These are phyloP conservation scores for Paecilomyces niveus DNA, from an alignment of 2,329 filamentous ascomycete genomes.

Conservation along the genomic window DNA sequence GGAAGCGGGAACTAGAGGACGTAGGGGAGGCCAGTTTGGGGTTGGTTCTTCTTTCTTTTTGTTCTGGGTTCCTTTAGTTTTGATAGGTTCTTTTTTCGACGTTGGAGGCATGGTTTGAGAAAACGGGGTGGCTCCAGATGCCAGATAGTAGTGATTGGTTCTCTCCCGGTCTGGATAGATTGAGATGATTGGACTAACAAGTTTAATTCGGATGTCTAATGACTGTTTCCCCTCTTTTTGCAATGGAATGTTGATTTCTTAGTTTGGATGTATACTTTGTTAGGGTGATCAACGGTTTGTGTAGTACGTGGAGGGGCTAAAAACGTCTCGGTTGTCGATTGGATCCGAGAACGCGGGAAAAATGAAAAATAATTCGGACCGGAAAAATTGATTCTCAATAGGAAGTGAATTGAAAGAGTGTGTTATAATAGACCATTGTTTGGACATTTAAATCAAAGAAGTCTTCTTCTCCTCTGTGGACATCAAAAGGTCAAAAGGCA, in stretches of 20 bases:
- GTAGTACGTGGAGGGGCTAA: not conserved
- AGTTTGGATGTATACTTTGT: not conserved
- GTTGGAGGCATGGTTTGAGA: not conserved
- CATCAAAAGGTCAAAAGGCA: not conserved
- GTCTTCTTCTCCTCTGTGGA: not conserved
- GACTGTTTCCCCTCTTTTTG: not conserved
- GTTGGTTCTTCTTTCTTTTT: conserved; percentile 18
- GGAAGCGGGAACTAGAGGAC: conserved; percentile 58
- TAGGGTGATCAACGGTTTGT: not conserved
- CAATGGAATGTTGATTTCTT: not conserved
- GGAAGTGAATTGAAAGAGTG: not conserved
- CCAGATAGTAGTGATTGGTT: too few relatives aligned
- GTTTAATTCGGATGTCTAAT: not conserved
- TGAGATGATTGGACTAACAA: not conserved
- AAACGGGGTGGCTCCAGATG: too few relatives aligned
- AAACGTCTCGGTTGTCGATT: not conserved
- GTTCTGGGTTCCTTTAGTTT: conserved; percentile 9
- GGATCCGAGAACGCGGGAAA: not conserved
- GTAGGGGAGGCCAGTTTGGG: conserved; percentile 65
- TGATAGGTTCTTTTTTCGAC: conserved; percentile 1
- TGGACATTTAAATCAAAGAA: not conserved
- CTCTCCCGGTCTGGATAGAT: not conserved
- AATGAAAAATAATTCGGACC: not conserved
- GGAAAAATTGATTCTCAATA: not conserved
- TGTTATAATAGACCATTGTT: not conserved